Evolutionary conservation across 306 rosid genomes (phyloP).

Genomic region (Coriaria nepalensis): DNA sequence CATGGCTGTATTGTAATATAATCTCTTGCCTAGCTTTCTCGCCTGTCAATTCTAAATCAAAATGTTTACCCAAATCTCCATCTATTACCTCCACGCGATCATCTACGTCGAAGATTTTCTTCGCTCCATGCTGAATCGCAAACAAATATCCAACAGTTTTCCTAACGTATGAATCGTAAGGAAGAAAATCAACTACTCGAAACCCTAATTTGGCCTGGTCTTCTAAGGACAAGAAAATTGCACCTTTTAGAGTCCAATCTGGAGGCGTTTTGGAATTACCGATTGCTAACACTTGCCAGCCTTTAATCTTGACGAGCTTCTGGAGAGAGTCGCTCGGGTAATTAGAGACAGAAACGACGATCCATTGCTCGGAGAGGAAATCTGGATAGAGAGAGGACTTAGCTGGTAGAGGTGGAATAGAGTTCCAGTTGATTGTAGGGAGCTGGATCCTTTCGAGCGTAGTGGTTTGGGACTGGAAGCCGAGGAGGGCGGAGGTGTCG

Average conservation of each 20-base stretch:
- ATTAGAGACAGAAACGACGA: slow-evolving; percentile 69
- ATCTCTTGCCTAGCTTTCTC: slow-evolving; percentile 77
- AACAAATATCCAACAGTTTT: slow-evolving; percentile 85
- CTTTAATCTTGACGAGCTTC: slow-evolving; percentile 50
- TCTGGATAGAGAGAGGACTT: slow-evolving; percentile 39
- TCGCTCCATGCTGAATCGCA: slow-evolving; percentile 92
- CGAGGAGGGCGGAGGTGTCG: slow-evolving; percentile 71
- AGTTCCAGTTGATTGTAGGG: slow-evolving; percentile 51
- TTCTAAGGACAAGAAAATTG: slow-evolving; percentile 76
- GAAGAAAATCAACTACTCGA: slow-evolving; percentile 70
- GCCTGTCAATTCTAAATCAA: slow-evolving; percentile 76
- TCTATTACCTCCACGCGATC: slow-evolving; percentile 86
- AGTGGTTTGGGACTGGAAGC: slow-evolving; percentile 54
- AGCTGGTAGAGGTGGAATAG: slow-evolving; percentile 37
- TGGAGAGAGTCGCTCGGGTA: slow-evolving; percentile 61
- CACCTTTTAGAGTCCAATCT: slow-evolving; percentile 87
- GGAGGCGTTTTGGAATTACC: slow-evolving; percentile 72
- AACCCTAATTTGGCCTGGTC: slow-evolving; percentile 66
- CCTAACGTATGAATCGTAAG: slow-evolving; percentile 83
- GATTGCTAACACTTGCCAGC: slow-evolving; percentile 91
- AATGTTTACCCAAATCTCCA: slow-evolving; percentile 81
- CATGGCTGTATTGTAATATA: slow-evolving; percentile 77
- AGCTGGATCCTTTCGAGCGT: slow-evolving; percentile 60
- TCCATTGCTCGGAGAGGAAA: slow-evolving; percentile 70
- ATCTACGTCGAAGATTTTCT: slow-evolving; percentile 84